phyloP scores from a whole-genome alignment of 2,329 filamentous ascomycete species.

The Talaromyces albobiverticillius region DNA sequence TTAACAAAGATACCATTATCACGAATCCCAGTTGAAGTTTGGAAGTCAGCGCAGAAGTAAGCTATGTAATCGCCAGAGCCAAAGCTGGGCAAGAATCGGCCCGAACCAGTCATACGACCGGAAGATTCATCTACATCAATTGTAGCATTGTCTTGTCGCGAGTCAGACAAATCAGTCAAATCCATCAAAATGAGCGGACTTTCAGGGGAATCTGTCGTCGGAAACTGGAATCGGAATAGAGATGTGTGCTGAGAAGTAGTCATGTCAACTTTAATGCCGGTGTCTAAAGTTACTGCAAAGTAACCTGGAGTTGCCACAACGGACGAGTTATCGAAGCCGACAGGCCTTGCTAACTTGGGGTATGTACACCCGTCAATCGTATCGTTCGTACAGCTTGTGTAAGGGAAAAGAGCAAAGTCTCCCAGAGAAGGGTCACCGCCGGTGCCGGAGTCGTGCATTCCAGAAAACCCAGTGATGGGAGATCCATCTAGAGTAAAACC shows the following conservation, averaged over 20 bases:
- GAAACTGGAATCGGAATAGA: slow-evolving; percentile 64
- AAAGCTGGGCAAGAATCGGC: slow-evolving; percentile 63
- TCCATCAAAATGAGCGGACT: slow-evolving; percentile 64
- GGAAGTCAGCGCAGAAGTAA: slow-evolving; percentile 68
- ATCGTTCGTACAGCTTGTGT: slow-evolving; percentile 58
- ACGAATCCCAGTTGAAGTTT: slow-evolving; percentile 50
- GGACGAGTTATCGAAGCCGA: slow-evolving; percentile 47
- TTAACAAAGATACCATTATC: slow-evolving; percentile 64
- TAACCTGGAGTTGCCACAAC: slow-evolving; percentile 63
- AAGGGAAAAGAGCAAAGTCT: slow-evolving; percentile 70
- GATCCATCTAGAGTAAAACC: slow-evolving; percentile 55
- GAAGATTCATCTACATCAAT: slow-evolving; percentile 56
- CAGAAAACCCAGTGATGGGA: slow-evolving; percentile 50
- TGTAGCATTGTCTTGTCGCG: slow-evolving; percentile 57
- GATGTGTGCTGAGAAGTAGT: slow-evolving; percentile 62
- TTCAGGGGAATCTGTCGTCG: slow-evolving; percentile 27
- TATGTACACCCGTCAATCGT: slow-evolving; percentile 62
- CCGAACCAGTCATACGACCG: slow-evolving; percentile 62
- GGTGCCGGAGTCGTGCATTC: slow-evolving; percentile 52
- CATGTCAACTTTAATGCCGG: slow-evolving; percentile 62
- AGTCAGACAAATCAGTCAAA: slow-evolving; percentile 61
- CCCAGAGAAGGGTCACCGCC: slow-evolving; percentile 61
- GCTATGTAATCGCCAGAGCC: slow-evolving; percentile 58
- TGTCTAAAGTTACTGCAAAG: slow-evolving; percentile 60
- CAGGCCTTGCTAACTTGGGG: slow-evolving; percentile 52